Evolutionary conservation across 768 basidiomycete genomes (phyloP), one percentile per base, ranked within the genome.

Genomic region (Dentipellis fragilis): DNA sequence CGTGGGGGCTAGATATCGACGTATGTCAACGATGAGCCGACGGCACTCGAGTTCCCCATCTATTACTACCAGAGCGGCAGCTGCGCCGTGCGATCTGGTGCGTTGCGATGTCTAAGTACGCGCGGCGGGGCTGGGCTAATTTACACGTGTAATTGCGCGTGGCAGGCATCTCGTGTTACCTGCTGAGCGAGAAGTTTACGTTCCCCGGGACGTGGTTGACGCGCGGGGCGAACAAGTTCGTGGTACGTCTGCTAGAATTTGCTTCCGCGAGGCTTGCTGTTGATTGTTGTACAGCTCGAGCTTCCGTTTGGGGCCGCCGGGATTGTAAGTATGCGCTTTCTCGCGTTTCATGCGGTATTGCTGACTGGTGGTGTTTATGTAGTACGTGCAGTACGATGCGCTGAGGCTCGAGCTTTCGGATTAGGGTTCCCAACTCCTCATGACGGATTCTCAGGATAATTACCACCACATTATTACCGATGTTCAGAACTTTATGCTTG

Each of bases 371-470:
- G 12, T 49, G 38, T n/a, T 51, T 9, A 16, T 49, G 22, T 17
- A 63, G 63, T 66, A 66, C 40, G 61, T 66, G 10, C 65, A 66
- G 36, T 66, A 66, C 54, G 65, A 66, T 35, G 65, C 65, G 1
- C 51, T 66, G 10, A 56, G 65, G 35, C 55, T 66, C 5, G 63
- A 64, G 37, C 36, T 64, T 1, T 54, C 42, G 22, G 55, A 36
- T 36, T 34, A 35, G 39, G 35, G 2, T 1, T n/a, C n/a, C n/a
- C n/a, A n/a, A n/a, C n/a, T n/a, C n/a, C 21, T 16, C 29, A 29
- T 29, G 29, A 29, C 29, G 29, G 29, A 29, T 29, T 29, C 29
- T 29, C 29, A 29, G 29, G 29, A 6, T 29, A 29, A 29, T 29
- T 29, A 29, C 29, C 3, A 29, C 29, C 3, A 29, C 6, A 29